Conservation (phyloP, 768 basidiomycete genomes). For the Boletales sp. region DNA sequence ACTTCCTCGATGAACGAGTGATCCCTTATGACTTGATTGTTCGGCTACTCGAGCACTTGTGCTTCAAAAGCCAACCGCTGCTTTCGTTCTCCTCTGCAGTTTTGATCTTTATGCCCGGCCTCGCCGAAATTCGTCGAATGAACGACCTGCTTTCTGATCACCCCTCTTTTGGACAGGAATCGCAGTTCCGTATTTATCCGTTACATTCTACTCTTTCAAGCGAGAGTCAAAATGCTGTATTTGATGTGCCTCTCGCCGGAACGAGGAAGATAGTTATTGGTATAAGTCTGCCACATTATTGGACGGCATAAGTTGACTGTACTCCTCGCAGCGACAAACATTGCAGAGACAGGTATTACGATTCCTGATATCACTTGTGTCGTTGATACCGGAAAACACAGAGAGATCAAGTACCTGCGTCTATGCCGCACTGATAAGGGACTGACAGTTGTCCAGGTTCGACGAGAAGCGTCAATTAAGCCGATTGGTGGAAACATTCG, state of each 20-base stretch:
- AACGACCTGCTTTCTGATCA: slow-evolving; percentile 82
- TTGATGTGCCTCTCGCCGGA: slow-evolving; percentile 79
- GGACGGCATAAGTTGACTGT: neutral
- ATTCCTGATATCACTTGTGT: slow-evolving; percentile 98
- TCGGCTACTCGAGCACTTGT: slow-evolving; percentile 76
- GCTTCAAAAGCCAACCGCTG: slow-evolving; percentile 59
- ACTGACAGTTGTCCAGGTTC: slow-evolving; percentile 48
- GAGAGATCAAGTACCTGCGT: slow-evolving; percentile 75
- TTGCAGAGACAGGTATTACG: slow-evolving; percentile 96
- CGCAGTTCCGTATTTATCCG: slow-evolving; percentile 73
- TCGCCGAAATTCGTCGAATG: slow-evolving; percentile 88
- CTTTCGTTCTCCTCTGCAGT: slow-evolving; percentile 69
- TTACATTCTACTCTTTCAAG: slow-evolving; percentile 92
- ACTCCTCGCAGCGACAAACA: slow-evolving; percentile 66
- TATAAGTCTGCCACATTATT: slow-evolving; percentile 31
- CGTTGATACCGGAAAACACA: slow-evolving; percentile 90
- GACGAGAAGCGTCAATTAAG: slow-evolving; percentile 98
- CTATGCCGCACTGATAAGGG: neutral
- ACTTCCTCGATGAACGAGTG: slow-evolving; percentile 80
- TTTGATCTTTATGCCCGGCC: slow-evolving; percentile 91
- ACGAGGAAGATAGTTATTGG: slow-evolving; percentile 93
- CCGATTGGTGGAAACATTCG: slow-evolving; percentile 84
- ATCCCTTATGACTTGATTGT: slow-evolving; percentile 93
- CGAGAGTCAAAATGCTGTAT: slow-evolving; percentile 87
- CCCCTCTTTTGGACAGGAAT: slow-evolving; percentile 56